These are phyloP conservation scores for Neurospora discreta DNA, from an alignment of 495 filamentous ascomycete genomes.

Conservation along the genomic window DNA sequence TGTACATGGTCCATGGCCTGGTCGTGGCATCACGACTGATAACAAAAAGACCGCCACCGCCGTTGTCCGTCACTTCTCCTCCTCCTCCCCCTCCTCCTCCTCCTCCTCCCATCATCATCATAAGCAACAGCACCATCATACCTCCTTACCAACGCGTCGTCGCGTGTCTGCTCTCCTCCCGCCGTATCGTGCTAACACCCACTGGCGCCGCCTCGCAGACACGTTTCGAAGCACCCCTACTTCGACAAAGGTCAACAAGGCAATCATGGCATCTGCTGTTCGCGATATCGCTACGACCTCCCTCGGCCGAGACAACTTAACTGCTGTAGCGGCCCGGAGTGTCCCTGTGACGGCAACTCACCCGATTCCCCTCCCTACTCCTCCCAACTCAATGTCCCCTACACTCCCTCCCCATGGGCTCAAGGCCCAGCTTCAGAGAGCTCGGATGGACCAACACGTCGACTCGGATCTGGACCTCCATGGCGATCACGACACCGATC, in stretches of 20 bases:
- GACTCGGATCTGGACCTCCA: constrained; percentile 84
- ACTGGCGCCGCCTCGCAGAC: constrained; percentile 22
- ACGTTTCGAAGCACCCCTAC: constrained; percentile 37
- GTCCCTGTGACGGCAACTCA: constrained; percentile 45
- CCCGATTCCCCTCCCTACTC: constrained; percentile 73
- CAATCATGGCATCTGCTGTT: constrained; percentile 47
- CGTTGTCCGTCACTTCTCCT: background rate
- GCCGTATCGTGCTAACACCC: constrained; percentile 9
- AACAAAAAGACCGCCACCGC: background rate
- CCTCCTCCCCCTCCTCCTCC: background rate
- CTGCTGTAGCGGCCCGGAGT: constrained; percentile 47
- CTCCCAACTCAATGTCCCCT: constrained; percentile 93
- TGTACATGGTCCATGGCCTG: background rate
- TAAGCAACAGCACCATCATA: constrained; percentile 1
- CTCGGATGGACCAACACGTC: constrained; percentile 49
- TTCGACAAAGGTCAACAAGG: constrained; percentile 39
- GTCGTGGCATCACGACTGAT: background rate
- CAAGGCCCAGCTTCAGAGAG: constrained; percentile 47
- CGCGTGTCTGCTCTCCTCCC: constrained; percentile 6
- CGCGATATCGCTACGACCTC: constrained; percentile 58
- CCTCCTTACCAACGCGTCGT: constrained; percentile 10
- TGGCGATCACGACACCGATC: constrained; percentile 52
- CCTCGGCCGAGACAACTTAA: constrained; percentile 49
- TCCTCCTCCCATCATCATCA: background rate
- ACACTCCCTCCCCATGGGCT: constrained; percentile 73